phyloP scores from a whole-genome alignment of 1,139 yeast genomes.

The Taiozyma sp. region DNA sequence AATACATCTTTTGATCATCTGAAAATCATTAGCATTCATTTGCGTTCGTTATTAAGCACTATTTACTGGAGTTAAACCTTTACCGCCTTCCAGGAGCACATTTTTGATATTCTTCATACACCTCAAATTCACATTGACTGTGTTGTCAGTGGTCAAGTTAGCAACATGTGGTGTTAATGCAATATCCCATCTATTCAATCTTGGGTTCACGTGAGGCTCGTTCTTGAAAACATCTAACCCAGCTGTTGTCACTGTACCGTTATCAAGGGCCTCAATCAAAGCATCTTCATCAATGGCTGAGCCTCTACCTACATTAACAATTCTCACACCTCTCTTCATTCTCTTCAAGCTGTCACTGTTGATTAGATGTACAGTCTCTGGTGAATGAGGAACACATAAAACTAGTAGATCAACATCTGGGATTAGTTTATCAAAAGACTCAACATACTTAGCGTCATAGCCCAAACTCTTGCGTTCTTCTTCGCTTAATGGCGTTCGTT shows the following conservation, averaged over 20 bases:
- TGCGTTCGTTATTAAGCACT: conserved; percentile 2
- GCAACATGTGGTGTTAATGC: conserved; percentile 75
- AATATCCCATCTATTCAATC: conserved; percentile 56
- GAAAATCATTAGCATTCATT: background rate
- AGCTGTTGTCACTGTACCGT: conserved; percentile 64
- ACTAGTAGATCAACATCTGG: conserved; percentile 49
- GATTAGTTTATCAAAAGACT: conserved; percentile 33
- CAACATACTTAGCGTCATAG: conserved; percentile 41
- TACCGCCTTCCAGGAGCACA: conserved; percentile 28
- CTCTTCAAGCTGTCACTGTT: conserved; percentile 40
- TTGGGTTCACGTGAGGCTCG: conserved; percentile 56
- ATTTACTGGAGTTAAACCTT: conserved; percentile 23
- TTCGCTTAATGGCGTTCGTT: conserved; percentile 43
- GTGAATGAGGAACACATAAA: conserved; percentile 63
- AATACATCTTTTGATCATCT: background rate
- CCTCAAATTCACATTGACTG: conserved; percentile 37
- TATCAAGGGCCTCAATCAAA: conserved; percentile 57
- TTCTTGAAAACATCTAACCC: conserved; percentile 77
- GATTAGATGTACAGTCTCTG: conserved; percentile 51
- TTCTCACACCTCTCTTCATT: conserved; percentile 51
- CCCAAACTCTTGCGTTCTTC: conserved; percentile 32
- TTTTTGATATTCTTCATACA: conserved; percentile 45
- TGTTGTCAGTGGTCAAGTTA: conserved; percentile 51
- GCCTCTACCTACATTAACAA: conserved; percentile 80
- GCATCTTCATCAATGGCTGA: conserved; percentile 68